Evolutionary conservation across 495 filamentous ascomycete species (phyloP).

Genomic region (Annulohypoxylon moriforme): DNA sequence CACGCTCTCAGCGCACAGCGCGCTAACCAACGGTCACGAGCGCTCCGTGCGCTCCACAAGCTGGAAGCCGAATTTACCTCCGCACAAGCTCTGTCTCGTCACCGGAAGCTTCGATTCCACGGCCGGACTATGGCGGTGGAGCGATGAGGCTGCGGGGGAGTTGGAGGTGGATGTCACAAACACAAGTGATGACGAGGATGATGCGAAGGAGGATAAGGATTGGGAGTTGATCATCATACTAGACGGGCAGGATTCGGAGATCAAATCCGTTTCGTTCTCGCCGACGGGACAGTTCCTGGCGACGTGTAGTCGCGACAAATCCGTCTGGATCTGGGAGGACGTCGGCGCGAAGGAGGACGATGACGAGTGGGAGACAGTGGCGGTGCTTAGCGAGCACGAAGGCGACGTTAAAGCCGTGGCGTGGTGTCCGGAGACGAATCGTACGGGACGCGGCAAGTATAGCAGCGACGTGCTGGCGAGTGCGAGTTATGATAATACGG

Average conservation of each 20-base stretch:
- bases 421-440: constrained; percentile 77
- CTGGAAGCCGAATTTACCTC: constrained; percentile 79
- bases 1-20: constrained; percentile 79
- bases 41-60: constrained; percentile 81
- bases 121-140: constrained; percentile 85
- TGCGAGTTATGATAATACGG: constrained; percentile 90
- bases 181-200: neutral
- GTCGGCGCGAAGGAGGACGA: constrained; percentile 74
- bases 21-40: constrained; percentile 87
- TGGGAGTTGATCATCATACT: constrained; percentile 90
- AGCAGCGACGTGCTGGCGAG: constrained; percentile 77
- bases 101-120: constrained; percentile 92
- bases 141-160: constrained; percentile 54
- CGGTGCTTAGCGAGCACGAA: constrained; percentile 91
- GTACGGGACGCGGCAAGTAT: constrained; percentile 60
- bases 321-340: constrained; percentile 99
- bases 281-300: constrained; percentile 84
- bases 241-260: constrained; percentile 93
- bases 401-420: constrained; percentile 93
- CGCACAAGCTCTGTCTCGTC: constrained; percentile 78
- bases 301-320: constrained; percentile 91
- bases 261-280: constrained; percentile 87
- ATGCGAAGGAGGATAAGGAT: constrained; percentile 68
- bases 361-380: constrained; percentile 95
- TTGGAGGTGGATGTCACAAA: constrained; percentile 45